Conservation (phyloP, 257 asterid genomes). For the Plantago elongata region DNA sequence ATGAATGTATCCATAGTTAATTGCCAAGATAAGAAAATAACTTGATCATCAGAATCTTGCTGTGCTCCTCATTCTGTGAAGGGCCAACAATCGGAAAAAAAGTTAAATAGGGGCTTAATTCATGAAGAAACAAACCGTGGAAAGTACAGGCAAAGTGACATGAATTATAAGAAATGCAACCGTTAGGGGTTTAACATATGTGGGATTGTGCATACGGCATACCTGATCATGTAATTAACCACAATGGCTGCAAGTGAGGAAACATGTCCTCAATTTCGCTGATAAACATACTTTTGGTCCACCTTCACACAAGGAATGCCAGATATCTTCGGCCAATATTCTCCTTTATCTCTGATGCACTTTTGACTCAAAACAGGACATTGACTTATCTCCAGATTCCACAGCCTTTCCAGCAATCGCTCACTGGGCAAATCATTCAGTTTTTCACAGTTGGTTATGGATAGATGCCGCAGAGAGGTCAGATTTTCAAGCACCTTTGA, state of each 20-base stretch:
- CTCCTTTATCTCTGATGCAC: constrained; percentile 50
- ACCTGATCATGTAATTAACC: constrained; percentile 17
- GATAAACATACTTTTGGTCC: constrained; percentile 39
- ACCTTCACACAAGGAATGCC: constrained; percentile 70
- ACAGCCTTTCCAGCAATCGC: constrained; percentile 45
- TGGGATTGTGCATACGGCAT: neutral
- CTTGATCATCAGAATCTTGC: too few relatives aligned
- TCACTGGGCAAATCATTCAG: constrained; percentile 44
- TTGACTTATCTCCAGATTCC: constrained; percentile 60
- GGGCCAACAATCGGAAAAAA: too few relatives aligned
- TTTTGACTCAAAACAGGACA: constrained; percentile 38
- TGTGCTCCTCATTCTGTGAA: too few relatives aligned
- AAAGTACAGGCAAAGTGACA: too few relatives aligned
- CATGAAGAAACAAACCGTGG: too few relatives aligned
- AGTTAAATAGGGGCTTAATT: too few relatives aligned
- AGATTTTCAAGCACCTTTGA: constrained; percentile 45
- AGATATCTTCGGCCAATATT: constrained; percentile 54
- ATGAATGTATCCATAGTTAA: too few relatives aligned
- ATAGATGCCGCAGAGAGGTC: constrained; percentile 42
- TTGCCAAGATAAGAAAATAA: too few relatives aligned
- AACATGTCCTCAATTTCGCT: constrained; percentile 26
- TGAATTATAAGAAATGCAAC: too few relatives aligned
- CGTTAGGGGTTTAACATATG: too few relatives aligned
- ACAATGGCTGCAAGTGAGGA: constrained; percentile 3
- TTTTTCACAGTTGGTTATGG: constrained; percentile 50